These are phyloP conservation scores for Didymosphaeria variabile DNA, from an alignment of 2,329 filamentous ascomycete genomes.

Conservation along the genomic window DNA sequence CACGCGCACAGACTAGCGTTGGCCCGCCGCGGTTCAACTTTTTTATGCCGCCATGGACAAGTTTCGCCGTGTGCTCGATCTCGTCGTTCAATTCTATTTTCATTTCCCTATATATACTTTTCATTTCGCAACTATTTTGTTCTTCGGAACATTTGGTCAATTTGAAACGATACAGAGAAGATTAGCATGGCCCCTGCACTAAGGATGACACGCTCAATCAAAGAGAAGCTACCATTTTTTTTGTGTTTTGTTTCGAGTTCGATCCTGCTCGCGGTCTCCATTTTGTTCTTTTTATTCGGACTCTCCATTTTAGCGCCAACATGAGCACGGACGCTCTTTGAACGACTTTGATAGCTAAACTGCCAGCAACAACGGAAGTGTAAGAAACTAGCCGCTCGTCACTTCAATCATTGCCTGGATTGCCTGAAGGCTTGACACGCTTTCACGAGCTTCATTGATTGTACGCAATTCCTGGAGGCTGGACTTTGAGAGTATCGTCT, in stretches of 20 bases:
- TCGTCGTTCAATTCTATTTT: too few species aligned
- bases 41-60: background rate
- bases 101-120: conserved; percentile 10
- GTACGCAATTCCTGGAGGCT: too few species aligned
- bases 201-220: conserved; percentile 78
- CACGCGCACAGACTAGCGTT: background rate
- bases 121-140: background rate
- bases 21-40: background rate
- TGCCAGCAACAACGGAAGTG: too few species aligned
- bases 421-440: too few species aligned
- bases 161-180: conserved; percentile 50
- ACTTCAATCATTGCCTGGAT: too few species aligned
- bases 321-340: background rate
- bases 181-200: conserved; percentile 71
- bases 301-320: background rate
- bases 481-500: too few species aligned
- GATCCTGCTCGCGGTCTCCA: conserved; percentile 6
- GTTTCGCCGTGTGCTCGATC: background rate
- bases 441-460: too few species aligned
- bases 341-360: too few species aligned
- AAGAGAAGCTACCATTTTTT: conserved; percentile 28
- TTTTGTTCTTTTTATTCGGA: background rate
- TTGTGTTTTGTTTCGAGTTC: conserved; percentile 7
- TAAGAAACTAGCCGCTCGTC: too few species aligned
- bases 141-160: conserved; percentile 29